Conservation (phyloP, 768 basidiomycete genomes). For the Cantharellus cinnabarinus region DNA sequence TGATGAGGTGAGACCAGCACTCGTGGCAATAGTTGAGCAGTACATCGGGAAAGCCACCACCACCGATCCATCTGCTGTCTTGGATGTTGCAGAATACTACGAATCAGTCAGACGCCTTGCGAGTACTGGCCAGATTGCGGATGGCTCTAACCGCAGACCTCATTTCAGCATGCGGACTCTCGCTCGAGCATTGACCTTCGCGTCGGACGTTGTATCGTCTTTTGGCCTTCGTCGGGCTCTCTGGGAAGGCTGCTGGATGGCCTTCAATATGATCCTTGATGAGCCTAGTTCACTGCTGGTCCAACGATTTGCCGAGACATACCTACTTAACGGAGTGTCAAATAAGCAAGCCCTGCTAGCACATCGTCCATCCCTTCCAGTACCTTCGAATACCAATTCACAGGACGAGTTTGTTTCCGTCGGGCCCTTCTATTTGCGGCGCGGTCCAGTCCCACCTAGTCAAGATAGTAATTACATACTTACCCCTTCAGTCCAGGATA, state of each 20-base stretch:
- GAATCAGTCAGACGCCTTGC: constrained; percentile 55
- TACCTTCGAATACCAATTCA: constrained; percentile 17
- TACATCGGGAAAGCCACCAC: constrained; percentile 73
- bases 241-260: constrained; percentile 96
- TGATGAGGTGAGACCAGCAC: constrained; percentile 76
- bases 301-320: constrained; percentile 45
- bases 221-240: constrained; percentile 72
- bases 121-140: constrained; percentile 58
- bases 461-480: constrained; percentile 69
- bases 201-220: constrained; percentile 52
- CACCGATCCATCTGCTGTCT: constrained; percentile 68
- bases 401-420: constrained; percentile 52
- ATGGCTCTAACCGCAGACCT: constrained; percentile 80
- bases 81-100: constrained; percentile 88
- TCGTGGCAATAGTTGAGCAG: constrained; percentile 67
- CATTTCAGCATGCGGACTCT: constrained; percentile 97
- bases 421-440: constrained; percentile 79
- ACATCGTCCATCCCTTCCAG: constrained; percentile 42
- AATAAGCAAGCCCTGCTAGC: constrained; percentile 58
- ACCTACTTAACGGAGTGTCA: constrained; percentile 58
- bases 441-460: constrained; percentile 46
- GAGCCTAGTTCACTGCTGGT: constrained; percentile 45
- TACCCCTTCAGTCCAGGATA: constrained; percentile 85
- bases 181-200: constrained; percentile 74
- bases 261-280: constrained; percentile 91